Conservation (phyloP, 1,284 basidiomycete genomes). For the Ustilago xerochloae region DNA sequence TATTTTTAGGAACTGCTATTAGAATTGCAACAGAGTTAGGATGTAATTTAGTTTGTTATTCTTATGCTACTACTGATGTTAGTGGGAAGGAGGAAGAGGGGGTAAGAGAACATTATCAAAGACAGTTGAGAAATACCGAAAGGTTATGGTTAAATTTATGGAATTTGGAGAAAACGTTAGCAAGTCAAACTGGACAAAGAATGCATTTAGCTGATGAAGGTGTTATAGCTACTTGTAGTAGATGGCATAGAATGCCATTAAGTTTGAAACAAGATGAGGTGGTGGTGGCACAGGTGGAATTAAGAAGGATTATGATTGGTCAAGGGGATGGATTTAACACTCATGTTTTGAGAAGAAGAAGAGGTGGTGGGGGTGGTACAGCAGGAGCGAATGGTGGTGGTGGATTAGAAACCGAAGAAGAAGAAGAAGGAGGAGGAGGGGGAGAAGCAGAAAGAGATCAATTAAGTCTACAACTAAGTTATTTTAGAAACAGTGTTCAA, state of each 20-base stretch:
- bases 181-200: conserved; percentile 46
- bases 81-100: neutral
- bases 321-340: conserved; percentile 38
- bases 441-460: conserved; percentile 24
- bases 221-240: conserved; percentile 35
- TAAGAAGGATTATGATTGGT: conserved; percentile 38
- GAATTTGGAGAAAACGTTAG: conserved; percentile 49
- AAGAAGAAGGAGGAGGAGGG: neutral
- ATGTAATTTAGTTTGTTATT: conserved; percentile 43
- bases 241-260: conserved; percentile 40
- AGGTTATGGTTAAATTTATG: conserved; percentile 51
- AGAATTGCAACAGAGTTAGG: conserved; percentile 50
- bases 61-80: conserved; percentile 3
- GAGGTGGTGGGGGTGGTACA: no score
- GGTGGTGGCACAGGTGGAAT: conserved; percentile 46
- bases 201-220: conserved; percentile 50
- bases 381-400: neutral
- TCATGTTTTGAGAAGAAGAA: conserved; percentile 27
- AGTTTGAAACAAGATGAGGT: conserved; percentile 46
- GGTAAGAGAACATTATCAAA: conserved; percentile 32
- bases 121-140: conserved; percentile 50
- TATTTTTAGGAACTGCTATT: conserved; percentile 38
- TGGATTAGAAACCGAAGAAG: neutral
- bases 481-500: conserved; percentile 34
- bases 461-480: conserved; percentile 30